Base-by-base conservation (phyloP, 192 early-diverging fungal species). In the Dimargaris verticillata region DNA sequence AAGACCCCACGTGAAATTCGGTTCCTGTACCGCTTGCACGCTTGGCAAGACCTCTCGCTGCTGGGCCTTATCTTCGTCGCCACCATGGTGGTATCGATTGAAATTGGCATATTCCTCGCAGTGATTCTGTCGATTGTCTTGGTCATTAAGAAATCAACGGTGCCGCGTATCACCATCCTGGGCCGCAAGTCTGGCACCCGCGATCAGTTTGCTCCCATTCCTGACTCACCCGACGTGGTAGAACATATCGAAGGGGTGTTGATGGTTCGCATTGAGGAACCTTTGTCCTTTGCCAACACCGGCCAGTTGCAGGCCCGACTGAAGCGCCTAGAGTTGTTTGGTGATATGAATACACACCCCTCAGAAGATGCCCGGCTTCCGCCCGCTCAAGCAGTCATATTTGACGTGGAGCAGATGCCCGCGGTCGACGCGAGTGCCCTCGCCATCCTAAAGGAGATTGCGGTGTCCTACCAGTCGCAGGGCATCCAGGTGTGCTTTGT, bases 251-350 rank as follows among this genome's bases (percentile, higher is more conserved):
- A 91, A 55, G 92, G 88, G 18, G 83, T 84, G 14, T 69, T 99
- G 29, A 82, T 99, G 62, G 81, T 99, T 48, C 81, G 86, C 41
- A 79, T 99, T 20, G 88, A 93, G 61, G 96, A 99, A 64, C 87
- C 87, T 5, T 70, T 99, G 50, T 97, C 89, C 69, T 99, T 99
- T 80, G 94, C 94, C 49, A 99, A 99, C 66, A 86, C 87, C 28
- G 94, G 94, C 4, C 93, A 97, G 73, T 75, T 99, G 48, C 91
- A 92, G 70, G 96, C 97, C 58, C 76, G 94, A 17, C 72, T 99
- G 38, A 87, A 91, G 51, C 86, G 96, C 28, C 72, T 96, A 29
- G 96, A 99, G 64, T 75, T 88, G 64, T 91, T 91, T 73, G 94
- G 96, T 41, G 91, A 93, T 64, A 83, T 96, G 77, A 80, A 83